Evolutionary conservation across 1,284 basidiomycete genomes (phyloP), one percentile per base, ranked within the genome.

Genomic region (Rhodotorula sp.): DNA sequence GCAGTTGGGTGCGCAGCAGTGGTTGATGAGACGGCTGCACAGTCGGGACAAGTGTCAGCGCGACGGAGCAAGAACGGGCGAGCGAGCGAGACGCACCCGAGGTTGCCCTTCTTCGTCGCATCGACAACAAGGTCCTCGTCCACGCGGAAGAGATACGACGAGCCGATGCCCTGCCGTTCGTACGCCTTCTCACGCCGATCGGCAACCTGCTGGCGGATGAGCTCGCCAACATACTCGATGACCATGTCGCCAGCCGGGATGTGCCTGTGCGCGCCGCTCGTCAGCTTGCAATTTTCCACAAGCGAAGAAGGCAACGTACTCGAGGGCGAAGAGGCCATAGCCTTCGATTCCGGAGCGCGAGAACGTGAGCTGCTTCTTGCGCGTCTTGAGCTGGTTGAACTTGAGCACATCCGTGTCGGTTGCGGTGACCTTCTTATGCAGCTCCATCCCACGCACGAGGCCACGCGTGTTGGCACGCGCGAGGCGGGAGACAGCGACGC

Each of bases 221-320:
- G 87, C 85, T 99, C 97, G 46, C 97, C 97, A 17, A 99, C 97
- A 79, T 99, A 99, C 84, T 99, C 97, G 83, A 99, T 98, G 56
- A 99, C 96, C 94, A 99, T 98, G 83, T 99, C 97, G 10, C 94
- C 94, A 32, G 88, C 85, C 25, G 91, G 88, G 78, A 99, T 98
- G 79, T 89, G 88, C 60, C 73, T 77, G 57, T 17, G 22, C 8
- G 44, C n/a, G 12, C 7, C 19, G n/a, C 4, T 29, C n/a, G 34
- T 19, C 3, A 44, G 37, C 13, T 12, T 15, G 44, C 8, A 22
- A n/a, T 15, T 6, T 3, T 32, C 22, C 2, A 19, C 6, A 21
- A 39, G n/a, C 37, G 21, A 12, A 34, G 17, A 12, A 51, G 61
- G 27, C 29, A 46, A 70, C 73, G 37, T 63, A 77, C 84, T 97